Base-by-base conservation (phyloP, 2,329 filamentous ascomycete species). In the Teratosphaeria destructans region DNA sequence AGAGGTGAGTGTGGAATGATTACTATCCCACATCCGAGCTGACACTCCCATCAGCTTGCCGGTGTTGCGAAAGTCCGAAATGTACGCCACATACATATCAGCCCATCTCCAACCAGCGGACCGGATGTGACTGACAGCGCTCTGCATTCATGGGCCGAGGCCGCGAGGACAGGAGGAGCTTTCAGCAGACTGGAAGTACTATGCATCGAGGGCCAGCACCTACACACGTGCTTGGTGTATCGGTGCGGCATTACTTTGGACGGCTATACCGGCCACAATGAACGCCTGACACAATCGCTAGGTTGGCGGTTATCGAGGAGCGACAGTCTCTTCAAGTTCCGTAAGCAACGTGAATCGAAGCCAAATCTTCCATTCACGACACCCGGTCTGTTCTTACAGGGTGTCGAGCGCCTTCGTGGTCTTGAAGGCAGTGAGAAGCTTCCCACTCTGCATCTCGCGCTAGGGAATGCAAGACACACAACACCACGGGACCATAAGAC, bases 81-180 rank as follows among this genome's bases (percentile, higher is more conserved):
- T 43, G 14, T 64, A 5, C 59, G 63, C 19, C 61, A 55, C n/a
- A 29, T 70, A 14, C 27, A 57, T 12, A 43, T 68, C 34, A 56
- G 29, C 6, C 56, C 55, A 10, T 54, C 16, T 12, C 11, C 14
- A 14, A 7, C 29, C 11, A 12, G 19, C 16, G 16, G 29, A 5
- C 47, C 49, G 3, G 37, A 6, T 16, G 16, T 67, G 26, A 58
- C 61, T 1, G 66, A 68, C 54, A 60, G 63, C 7, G 52, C 64
- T 14, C 54, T 69, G 23, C 60, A 61, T 4, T 57, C 62, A 10
- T 68, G 67, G 68, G 63, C 64, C 14, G 56, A 55, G 0, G 60
- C 59, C 47, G 67, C 64, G 11, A 55, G 43, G 23, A 55, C 60
- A 4, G 27, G 55, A 8, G 62, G 60, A 8, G 60, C 64, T 3